Percentiles rank a stretch among this genome's conserved stretches.
These are phyloP conservation scores for Tanacetum coccineum DNA, from an alignment of 129 eudicot species.

Conservation along the genomic window DNA sequence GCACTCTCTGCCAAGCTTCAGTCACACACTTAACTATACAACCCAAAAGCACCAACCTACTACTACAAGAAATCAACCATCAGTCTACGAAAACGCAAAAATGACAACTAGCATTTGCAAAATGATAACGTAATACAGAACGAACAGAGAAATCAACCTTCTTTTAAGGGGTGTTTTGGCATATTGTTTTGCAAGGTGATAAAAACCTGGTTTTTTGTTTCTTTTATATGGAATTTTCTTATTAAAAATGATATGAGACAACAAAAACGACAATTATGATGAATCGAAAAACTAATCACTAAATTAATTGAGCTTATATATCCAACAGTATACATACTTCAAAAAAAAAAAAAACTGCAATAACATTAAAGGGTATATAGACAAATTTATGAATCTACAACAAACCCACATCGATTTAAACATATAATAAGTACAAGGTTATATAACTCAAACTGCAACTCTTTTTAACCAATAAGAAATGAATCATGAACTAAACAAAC, in stretches of 20 bases:
- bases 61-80: neutral
- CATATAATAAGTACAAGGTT: neutral
- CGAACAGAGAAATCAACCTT: neutral
- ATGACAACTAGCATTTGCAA: neutral
- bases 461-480: neutral
- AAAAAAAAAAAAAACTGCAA: neutral
- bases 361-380: neutral
- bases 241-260: no score
- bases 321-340: no score
- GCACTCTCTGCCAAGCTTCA: neutral
- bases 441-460: conserved; percentile 2
- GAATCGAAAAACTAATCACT: no score
- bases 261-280: no score
- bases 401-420: neutral
- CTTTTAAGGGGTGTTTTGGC: no score
- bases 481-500: neutral
- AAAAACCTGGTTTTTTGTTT: no score
- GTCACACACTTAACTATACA: neutral
- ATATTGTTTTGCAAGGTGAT: no score
- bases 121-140: neutral
- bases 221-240: no score
- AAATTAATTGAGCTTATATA: no score
- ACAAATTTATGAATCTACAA: neutral
- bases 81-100: neutral
- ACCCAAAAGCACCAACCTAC: neutral